Percentiles rank a stretch among this genome's conserved stretches.
Evolutionary conservation across 768 basidiomycete species (phyloP).

Genomic region (Russula foetens): DNA sequence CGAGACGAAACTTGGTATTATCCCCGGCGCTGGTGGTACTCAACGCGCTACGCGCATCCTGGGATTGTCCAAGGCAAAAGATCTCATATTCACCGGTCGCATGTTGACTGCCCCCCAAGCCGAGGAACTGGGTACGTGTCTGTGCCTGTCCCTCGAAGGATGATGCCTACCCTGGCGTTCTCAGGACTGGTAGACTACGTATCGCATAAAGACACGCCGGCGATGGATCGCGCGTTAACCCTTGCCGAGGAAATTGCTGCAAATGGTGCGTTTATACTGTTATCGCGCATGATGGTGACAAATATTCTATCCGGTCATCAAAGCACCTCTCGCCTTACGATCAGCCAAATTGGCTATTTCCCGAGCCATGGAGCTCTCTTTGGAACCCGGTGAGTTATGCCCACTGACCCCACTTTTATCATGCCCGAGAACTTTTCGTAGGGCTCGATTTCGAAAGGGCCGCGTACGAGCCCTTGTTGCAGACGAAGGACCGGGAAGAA

Average conservation of each 20-base stretch:
- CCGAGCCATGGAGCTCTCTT: conserved; percentile 64
- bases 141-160: neutral
- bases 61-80: conserved; percentile 75
- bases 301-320: neutral
- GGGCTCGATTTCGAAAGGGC: conserved; percentile 91
- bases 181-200: conserved; percentile 80
- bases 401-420: neutral
- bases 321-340: conserved; percentile 80
- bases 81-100: conserved; percentile 77
- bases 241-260: conserved; percentile 60
- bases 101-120: conserved; percentile 61
- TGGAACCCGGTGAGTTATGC: conserved; percentile 57
- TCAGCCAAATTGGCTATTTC: conserved; percentile 85
- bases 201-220: conserved; percentile 49
- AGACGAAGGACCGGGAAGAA: conserved; percentile 69
- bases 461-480: conserved; percentile 73
- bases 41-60: conserved; percentile 73
- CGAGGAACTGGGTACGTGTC: conserved; percentile 52
- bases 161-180: neutral
- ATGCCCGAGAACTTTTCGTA: conserved; percentile 20
- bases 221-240: conserved; percentile 59
- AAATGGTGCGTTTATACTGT: conserved; percentile 45
- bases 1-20: conserved; percentile 73
- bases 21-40: conserved; percentile 87
- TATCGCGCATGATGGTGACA: neutral